These are phyloP conservation scores for Leccinum subgranulosum DNA, from an alignment of 768 basidiomycete species.

Conservation along the genomic window DNA sequence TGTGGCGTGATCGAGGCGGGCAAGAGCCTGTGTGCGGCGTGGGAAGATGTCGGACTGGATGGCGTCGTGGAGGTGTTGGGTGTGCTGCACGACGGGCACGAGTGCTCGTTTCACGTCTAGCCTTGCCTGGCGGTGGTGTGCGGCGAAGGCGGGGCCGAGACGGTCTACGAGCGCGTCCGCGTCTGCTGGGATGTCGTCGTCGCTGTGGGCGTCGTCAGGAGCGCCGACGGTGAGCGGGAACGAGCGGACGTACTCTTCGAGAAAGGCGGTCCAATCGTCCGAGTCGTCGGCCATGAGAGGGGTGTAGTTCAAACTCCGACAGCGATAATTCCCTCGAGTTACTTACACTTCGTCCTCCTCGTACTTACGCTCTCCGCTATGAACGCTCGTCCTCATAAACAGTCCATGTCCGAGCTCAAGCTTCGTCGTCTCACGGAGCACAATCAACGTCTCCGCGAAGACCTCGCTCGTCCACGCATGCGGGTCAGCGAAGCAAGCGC, in stretches of 20 bases:
- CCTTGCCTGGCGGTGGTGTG: slow-evolving; percentile 28
- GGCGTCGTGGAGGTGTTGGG: slow-evolving; percentile 35
- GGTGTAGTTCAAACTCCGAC: slow-evolving; percentile 21
- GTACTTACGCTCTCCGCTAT: slow-evolving; percentile 34
- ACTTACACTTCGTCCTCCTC: slow-evolving; percentile 1
- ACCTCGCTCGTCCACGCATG: slow-evolving; percentile 84
- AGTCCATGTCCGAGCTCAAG: slow-evolving; percentile 98
- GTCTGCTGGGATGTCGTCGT: slow-evolving; percentile 40
- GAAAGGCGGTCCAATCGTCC: slow-evolving; percentile 30
- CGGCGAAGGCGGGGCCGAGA: slow-evolving; percentile 38
- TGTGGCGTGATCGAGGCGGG: slow-evolving; percentile 53
- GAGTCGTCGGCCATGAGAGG: slow-evolving; percentile 18
- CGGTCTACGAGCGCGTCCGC: slow-evolving; percentile 45
- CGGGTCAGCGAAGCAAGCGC: slow-evolving; percentile 89
- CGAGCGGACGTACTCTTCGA: slow-evolving; percentile 22
- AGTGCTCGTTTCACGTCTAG: slow-evolving; percentile 32
- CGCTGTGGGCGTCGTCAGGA: slow-evolving; percentile 15
- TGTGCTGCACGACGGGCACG: slow-evolving; percentile 34
- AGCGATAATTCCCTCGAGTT: background rate
- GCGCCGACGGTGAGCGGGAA: background rate
- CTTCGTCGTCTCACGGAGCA: slow-evolving; percentile 90
- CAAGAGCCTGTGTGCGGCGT: slow-evolving; percentile 38
- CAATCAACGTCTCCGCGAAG: slow-evolving; percentile 83
- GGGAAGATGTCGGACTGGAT: slow-evolving; percentile 34
- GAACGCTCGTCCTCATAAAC: slow-evolving; percentile 80